Base-by-base conservation (phyloP, 2,329 filamentous ascomycete genomes). In the Talaromyces pinophilus region DNA sequence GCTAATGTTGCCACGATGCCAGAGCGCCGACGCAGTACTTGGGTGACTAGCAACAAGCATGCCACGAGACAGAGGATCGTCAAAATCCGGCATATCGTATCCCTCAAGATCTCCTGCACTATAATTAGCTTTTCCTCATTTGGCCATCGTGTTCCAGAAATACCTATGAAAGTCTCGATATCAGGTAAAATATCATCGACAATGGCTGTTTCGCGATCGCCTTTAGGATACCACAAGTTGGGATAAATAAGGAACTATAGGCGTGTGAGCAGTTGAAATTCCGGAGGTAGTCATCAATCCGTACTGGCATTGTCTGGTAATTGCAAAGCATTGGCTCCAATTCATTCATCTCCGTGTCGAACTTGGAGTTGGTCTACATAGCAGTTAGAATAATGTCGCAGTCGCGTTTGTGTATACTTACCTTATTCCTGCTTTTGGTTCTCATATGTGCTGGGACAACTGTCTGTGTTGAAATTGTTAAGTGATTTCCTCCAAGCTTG, bases 161-260 rank as follows among this genome's bases (percentile, higher is more conserved):
- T 65, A 65, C 64, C 64, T 50, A 62, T 62, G 22, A 65, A 30
- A 17, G 48, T 22, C 19, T 61, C 46, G 25, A 65, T 38, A 19
- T 10, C 22, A 25, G 59, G 57, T 19, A 65, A 48, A 19, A 6
- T 15, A 54, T 65, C 64, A 5, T 30, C 22, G 17, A 17, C 10
- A 46, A 65, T 46, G 22, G 52, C 10, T 19, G n/a, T 35, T 28
- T n/a, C 17, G 19, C 28, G 28, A 48, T 22, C 19, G 48, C 55
- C 17, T 17, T 33, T 33, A 28, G 59, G 64, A 19, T 46, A 25
- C 64, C 64, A 65, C 48, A 65, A 25, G 46, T 65, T 65, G 13
- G 57, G 64, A n/a, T 33, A 35, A 28, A 65, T 55, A 54, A 28
- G 25, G 50, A 65, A 65, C 64, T 65, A 30, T 40, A 28, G 35